Conservation (phyloP, 148 eudicot species). For the Nepenthes mirabilis region DNA sequence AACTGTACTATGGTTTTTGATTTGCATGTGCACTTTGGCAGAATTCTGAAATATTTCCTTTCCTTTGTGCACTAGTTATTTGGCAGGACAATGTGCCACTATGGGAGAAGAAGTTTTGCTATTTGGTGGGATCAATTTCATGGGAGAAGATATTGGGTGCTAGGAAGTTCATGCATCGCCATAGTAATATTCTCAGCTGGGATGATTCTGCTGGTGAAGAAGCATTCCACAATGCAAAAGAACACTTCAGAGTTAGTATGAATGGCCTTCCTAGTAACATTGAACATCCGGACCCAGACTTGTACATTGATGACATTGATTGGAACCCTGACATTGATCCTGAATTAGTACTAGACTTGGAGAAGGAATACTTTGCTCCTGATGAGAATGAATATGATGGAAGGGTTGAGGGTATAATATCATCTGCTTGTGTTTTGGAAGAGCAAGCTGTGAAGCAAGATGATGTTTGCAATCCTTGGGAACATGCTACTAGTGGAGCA, state of each 20-base stretch:
- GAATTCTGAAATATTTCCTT: neutral
- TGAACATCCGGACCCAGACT: constrained; percentile 39
- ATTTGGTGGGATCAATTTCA: constrained; percentile 40
- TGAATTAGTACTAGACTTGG: constrained; percentile 28
- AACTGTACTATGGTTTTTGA: too few species aligned
- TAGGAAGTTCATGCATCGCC: constrained; percentile 30
- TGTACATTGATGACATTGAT: constrained; percentile 47
- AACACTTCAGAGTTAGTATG: constrained; percentile 40
- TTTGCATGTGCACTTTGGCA: too few species aligned
- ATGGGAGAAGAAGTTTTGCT: constrained; percentile 76
- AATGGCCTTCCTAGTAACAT: constrained; percentile 30
- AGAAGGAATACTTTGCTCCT: constrained; percentile 41
- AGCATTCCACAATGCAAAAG: constrained; percentile 45
- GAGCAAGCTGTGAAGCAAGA: neutral
- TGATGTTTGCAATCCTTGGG: constrained; percentile 7
- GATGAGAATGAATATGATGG: constrained; percentile 26
- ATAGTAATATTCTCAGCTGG: constrained; percentile 40
- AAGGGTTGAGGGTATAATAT: neutral
- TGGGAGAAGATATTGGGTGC: constrained; percentile 60
- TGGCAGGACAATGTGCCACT: constrained; percentile 51
- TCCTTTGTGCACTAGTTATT: constrained; percentile 18
- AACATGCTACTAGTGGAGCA: constrained; percentile 1
- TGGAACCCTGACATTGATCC: constrained; percentile 63
- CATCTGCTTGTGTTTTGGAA: neutral
- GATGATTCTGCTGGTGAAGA: constrained; percentile 61